Base-by-base conservation (phyloP, 805 yeast species). In the Hanseniaspora valbyensis region DNA sequence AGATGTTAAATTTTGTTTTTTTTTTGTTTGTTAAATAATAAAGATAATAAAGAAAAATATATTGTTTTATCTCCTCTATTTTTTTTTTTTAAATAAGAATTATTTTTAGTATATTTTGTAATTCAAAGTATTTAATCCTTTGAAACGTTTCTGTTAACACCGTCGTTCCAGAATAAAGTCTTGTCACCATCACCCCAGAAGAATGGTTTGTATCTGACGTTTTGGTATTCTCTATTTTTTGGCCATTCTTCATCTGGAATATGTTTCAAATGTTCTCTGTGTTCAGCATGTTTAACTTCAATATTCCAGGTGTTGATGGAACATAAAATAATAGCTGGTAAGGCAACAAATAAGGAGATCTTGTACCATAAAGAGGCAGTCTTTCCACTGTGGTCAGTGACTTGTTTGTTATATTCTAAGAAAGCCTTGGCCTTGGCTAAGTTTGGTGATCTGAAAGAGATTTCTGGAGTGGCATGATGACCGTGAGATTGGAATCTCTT, bases 171-270 rank as follows among this genome's bases (percentile, higher is more conserved):
- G 83, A 92, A 92, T 66, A 83, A 72, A 56, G 97, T 87, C 78
- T 85, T 81, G 76, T 89, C 95, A 67, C 98, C 97, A 66, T 92
- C 90, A 66, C 98, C 98, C 97, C 97, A 92, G 82, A 88, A 90
- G 78, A 78, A 90, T 66, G 83, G 81, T 68, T 79, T 81, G 65
- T 68, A 66, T 79, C 97, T 86, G 61, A 88, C 68, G 77, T 92
- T 92, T 76, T 83, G 89, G 79, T 78, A 92, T 61, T 81, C 89
- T 74, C 85, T 85, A 70, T 83, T 92, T 55, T 68, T 71, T 63
- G 96, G 96, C 88, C 95, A 85, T 66, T 89, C 95, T 60, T 82
- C 90, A 66, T 89, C 96, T 30, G 87, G 67, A 53, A 86, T 71
- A 60, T 73, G 72, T 46, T 68, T 65, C 61, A 78, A 71, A 69